Evolutionary conservation across 1,139 yeast species (phyloP), one percentile per base, ranked within the genome.

Genomic region (Yamadazyma triangularis): DNA sequence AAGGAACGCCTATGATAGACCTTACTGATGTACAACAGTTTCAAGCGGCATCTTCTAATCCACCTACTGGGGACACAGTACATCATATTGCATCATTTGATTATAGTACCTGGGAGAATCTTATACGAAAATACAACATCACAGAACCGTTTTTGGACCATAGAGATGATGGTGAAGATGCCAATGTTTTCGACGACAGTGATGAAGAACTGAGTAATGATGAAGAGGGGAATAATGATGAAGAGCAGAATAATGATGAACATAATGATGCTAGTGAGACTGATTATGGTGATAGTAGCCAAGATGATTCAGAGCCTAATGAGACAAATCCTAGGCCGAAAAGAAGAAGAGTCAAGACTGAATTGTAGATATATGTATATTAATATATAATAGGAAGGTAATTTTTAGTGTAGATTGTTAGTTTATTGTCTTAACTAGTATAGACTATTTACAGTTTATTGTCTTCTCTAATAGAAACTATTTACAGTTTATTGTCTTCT

Each of bases 81-180:
- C 95, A 86, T 53, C 74, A 82, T 37, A 80, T 87, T 13, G 82
- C 89, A 28, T 77, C 80, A 26, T 57, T 87, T 45, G 85, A 83
- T 44, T 70, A 76, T 47, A 62, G 56, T 1, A 72, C 85, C 0
- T 86, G 95, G 94, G 41, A 59, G 35, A 56, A 56, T 14, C 51
- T 83, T 29, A 66, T 82, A 1, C 49, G 67, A 15, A 63, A 58
- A 32, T 75, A 66, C 42, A 51, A 68, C 30, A 79, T 84, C 19
- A 69, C 66, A 2, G 70, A 70, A 31, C 57, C 81, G 8, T 79
- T 69, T 42, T 56, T 82, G 27, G 77, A 73, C 1, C 61, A 70
- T 37, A 49, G 79, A 29, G 48, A 46, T 3, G 62, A 52, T 19
- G 41, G 39, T 4, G 70, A 53, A 20, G 71, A 64, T 40, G 36